A percentile compares a stretch with the other conserved stretches of the same genome.
phyloP scores from a whole-genome alignment of 805 yeast species.

The Myxozyma kluyveri region DNA sequence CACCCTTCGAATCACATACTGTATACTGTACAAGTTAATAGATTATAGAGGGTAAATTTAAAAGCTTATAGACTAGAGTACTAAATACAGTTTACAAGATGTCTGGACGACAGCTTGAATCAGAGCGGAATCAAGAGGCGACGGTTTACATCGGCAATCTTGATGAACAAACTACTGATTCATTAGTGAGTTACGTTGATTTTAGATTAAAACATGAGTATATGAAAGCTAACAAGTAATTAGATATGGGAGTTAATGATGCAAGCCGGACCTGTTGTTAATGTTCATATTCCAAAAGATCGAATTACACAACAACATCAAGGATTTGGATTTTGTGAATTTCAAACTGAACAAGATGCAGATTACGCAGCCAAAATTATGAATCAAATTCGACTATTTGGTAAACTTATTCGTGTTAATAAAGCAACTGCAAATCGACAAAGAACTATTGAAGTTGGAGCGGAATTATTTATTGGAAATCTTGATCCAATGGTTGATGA shows the following conservation, averaged over 20 bases:
- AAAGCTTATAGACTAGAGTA: no score
- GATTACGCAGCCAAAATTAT: constrained; percentile 64
- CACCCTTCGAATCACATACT: no score
- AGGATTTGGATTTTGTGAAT: constrained; percentile 87
- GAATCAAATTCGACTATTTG: constrained; percentile 60
- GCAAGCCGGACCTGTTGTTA: constrained; percentile 76
- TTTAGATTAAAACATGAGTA: background rate
- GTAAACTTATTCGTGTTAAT: constrained; percentile 58
- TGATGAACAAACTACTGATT: constrained; percentile 70
- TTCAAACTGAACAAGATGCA: constrained; percentile 57
- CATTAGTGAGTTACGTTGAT: constrained; percentile 38
- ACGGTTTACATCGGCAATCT: constrained; percentile 80
- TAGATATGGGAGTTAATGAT: constrained; percentile 72
- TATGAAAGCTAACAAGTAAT: background rate
- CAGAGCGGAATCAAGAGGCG: constrained; percentile 57
- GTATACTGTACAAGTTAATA: no score
- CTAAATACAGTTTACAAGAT: background rate
- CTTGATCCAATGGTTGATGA: constrained; percentile 67
- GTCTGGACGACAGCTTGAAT: constrained; percentile 36
- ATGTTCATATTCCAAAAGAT: constrained; percentile 76
- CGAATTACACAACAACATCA: constrained; percentile 66
- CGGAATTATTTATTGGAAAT: constrained; percentile 67
- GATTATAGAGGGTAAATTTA: no score
- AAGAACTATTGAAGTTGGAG: constrained; percentile 49
- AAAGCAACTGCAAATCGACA: constrained; percentile 43